Evolutionary conservation across 1,284 basidiomycete species (phyloP).

Genomic region (Mycena citricolor): DNA sequence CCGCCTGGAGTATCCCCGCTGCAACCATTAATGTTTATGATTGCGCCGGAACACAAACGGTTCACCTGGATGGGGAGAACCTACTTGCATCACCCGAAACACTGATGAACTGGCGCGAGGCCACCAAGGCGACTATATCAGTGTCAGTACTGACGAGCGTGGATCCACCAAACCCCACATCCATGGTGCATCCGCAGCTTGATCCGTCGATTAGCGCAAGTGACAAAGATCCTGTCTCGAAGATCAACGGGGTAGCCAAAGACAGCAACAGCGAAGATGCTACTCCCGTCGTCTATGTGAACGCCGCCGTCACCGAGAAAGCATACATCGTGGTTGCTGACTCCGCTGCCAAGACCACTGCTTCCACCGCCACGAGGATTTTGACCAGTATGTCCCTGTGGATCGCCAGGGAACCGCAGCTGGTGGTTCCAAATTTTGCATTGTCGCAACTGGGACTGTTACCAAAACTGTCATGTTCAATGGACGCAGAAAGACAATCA

Average conservation of each 20-base stretch:
- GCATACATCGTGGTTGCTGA: conserved; percentile 19
- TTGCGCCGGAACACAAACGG: not conserved
- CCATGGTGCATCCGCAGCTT: too few relatives aligned
- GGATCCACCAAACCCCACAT: too few relatives aligned
- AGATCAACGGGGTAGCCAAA: too few relatives aligned
- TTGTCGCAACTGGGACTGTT: conserved; percentile 24
- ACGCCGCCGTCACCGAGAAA: too few relatives aligned
- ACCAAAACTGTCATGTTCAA: conserved; percentile 12
- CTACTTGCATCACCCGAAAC: conserved; percentile 6
- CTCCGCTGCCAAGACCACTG: conserved; percentile 28
- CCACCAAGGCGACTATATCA: conserved; percentile 1
- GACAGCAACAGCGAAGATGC: too few relatives aligned
- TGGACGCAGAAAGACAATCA: not conserved
- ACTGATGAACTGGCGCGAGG: conserved; percentile 11
- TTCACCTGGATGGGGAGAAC: conserved; percentile 1
- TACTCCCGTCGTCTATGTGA: too few relatives aligned
- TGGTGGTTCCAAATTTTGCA: conserved; percentile 22
- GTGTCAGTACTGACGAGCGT: not conserved
- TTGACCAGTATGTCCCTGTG: conserved; percentile 20
- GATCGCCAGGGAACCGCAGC: conserved; percentile 21
- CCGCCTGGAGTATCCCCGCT: not conserved
- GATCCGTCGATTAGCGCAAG: too few relatives aligned
- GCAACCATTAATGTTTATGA: conserved; percentile 5
- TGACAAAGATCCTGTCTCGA: too few relatives aligned
- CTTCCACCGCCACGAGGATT: conserved; percentile 23